Evolutionary conservation across 768 basidiomycete genomes (phyloP).

Genomic region (Leccinum boreale): DNA sequence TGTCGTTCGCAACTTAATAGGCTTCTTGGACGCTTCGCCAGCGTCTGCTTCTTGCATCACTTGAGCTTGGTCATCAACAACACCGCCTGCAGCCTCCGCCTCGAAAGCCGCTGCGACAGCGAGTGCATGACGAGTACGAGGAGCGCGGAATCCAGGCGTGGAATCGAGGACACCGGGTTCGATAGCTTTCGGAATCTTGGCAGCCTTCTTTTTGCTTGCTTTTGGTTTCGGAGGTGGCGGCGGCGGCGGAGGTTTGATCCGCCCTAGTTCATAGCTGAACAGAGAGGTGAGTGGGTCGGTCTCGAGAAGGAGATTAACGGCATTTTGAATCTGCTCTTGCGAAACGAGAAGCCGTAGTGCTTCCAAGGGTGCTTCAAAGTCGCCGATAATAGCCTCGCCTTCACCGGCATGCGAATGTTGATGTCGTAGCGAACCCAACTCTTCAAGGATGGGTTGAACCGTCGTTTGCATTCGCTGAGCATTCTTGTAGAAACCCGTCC

Average conservation of each 20-base stretch:
- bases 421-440: slow-evolving; percentile 18
- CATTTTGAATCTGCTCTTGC: slow-evolving; percentile 48
- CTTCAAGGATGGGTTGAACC: slow-evolving; percentile 35
- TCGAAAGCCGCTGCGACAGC: slow-evolving; percentile 46
- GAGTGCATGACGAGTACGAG: slow-evolving; percentile 44
- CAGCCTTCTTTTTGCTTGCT: slow-evolving; percentile 39
- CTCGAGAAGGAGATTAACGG: slow-evolving; percentile 52
- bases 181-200: slow-evolving; percentile 17
- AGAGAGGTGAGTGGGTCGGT: slow-evolving; percentile 62
- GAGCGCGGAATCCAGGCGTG: slow-evolving; percentile 46
- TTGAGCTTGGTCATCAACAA: slow-evolving; percentile 9
- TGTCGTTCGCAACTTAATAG: slow-evolving; percentile 17
- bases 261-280: slow-evolving; percentile 64
- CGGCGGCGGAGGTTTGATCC: slow-evolving; percentile 58
- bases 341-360: slow-evolving; percentile 56
- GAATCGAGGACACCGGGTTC: slow-evolving; percentile 33
- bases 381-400: slow-evolving; percentile 43
- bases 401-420: slow-evolving; percentile 11
- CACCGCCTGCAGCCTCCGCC: slow-evolving; percentile 30
- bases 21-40: slow-evolving; percentile 27
- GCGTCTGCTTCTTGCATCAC: slow-evolving; percentile 3
- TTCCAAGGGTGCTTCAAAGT: slow-evolving; percentile 69
- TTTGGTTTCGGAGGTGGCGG: slow-evolving; percentile 46
- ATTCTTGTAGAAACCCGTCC: slow-evolving; percentile 65
- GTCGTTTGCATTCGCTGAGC: slow-evolving; percentile 60